phyloP scores from a whole-genome alignment of 2,329 filamentous ascomycete genomes.

The Thelonectria discophora region DNA sequence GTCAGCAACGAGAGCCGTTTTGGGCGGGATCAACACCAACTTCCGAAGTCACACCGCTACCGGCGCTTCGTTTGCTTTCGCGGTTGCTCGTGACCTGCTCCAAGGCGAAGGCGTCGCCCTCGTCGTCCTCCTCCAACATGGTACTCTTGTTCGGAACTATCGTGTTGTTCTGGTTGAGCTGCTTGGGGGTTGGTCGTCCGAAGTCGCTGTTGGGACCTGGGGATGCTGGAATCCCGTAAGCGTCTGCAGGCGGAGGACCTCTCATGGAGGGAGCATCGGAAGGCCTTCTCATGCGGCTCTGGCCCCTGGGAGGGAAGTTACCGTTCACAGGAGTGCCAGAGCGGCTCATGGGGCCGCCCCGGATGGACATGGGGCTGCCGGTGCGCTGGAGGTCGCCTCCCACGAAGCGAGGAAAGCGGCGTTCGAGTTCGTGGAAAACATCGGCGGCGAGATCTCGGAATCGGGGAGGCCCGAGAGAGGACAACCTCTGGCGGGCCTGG shows the following conservation, averaged over 20 bases:
- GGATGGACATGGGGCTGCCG: conserved; percentile 73
- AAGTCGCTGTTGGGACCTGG: conserved; percentile 70
- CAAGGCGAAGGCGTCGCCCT: conserved; percentile 67
- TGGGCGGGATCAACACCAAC: conserved; percentile 42
- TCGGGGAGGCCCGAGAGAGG: conserved; percentile 83
- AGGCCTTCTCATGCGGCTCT: conserved; percentile 63
- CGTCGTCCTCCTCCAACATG: conserved; percentile 95
- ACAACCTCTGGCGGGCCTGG: conserved; percentile 94
- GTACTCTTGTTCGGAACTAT: conserved; percentile 98
- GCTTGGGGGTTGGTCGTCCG: conserved; percentile 83
- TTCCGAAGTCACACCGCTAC: conserved; percentile 48
- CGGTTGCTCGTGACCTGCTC: conserved; percentile 42
- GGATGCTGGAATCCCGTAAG: conserved; percentile 66
- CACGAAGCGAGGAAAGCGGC: conserved; percentile 84
- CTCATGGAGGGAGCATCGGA: conserved; percentile 71
- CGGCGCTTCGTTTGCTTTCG: conserved; percentile 45
- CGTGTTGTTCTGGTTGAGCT: conserved; percentile 88
- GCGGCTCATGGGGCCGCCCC: conserved; percentile 65
- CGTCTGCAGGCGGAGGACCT: conserved; percentile 53
- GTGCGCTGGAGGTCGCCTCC: conserved; percentile 73
- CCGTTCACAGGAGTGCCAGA: conserved; percentile 71
- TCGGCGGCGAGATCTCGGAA: conserved; percentile 95
- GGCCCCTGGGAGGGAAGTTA: conserved; percentile 59
- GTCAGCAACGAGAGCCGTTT: conserved; percentile 27
- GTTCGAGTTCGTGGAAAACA: conserved; percentile 93